A percentile compares a stretch with the other conserved stretches of the same genome.
Conservation (phyloP, 1,139 yeast species). For the Scheffersomyces titani region DNA sequence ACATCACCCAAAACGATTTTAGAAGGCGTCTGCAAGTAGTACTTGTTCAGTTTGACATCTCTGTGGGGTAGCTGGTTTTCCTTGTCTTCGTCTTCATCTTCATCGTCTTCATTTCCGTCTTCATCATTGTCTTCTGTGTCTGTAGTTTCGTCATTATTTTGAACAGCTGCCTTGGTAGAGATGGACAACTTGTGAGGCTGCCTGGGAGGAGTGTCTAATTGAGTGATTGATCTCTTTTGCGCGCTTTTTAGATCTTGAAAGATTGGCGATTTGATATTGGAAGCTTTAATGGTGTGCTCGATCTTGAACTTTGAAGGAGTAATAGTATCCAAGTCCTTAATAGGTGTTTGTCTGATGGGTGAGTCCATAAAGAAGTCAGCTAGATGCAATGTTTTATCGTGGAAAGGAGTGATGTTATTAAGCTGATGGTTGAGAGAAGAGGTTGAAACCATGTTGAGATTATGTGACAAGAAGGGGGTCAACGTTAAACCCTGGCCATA, state of each 20-base stretch:
- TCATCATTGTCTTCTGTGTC: conserved; percentile 13
- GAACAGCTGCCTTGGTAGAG: conserved; percentile 15
- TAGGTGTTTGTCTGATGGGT: conserved; percentile 37
- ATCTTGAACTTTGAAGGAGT: conserved; percentile 46
- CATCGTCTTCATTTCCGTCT: conserved; percentile 13
- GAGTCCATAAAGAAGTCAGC: conserved; percentile 49
- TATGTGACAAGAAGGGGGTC: conserved; percentile 48
- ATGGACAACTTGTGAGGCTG: conserved; percentile 38
- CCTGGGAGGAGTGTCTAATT: conserved; percentile 44
- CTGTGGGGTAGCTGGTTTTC: conserved; percentile 4
- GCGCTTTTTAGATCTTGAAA: conserved; percentile 27
- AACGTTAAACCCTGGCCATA: conserved; percentile 43
- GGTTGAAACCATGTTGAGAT: conserved; percentile 23
- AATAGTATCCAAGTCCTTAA: conserved; percentile 39
- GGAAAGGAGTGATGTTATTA: conserved; percentile 42
- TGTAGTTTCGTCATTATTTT: conserved; percentile 13
- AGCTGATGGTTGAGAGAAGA: conserved; percentile 18
- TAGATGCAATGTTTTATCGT: conserved; percentile 44
- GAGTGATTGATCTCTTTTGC: conserved; percentile 37
- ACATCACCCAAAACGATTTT: conserved; percentile 29
- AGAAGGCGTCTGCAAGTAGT: conserved; percentile 33
- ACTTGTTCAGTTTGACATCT: conserved; percentile 9
- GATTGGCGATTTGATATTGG: conserved; percentile 15
- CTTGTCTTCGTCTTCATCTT: conserved; percentile 13
- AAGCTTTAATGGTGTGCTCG: conserved; percentile 17